Base-by-base conservation (phyloP, 2,329 filamentous ascomycete genomes). In the Helicocarpus griseus region DNA sequence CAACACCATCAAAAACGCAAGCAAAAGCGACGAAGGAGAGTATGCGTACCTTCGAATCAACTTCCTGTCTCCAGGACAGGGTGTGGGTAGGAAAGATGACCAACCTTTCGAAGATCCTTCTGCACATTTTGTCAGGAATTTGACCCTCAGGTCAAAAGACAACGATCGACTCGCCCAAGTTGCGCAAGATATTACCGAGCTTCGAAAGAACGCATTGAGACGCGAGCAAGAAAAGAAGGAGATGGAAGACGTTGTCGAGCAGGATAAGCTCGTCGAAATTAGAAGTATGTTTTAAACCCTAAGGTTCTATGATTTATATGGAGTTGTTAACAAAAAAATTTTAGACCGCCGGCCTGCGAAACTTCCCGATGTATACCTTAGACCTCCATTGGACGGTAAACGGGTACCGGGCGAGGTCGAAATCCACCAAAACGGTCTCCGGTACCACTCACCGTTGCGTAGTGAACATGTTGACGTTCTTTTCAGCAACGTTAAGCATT, bases 151-250 rank as follows among this genome's bases (percentile, higher is more conserved):
- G 51, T 97, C 93, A 19, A 86, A 87, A 56, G 88, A 97, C 65
- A 85, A 89, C 53, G 82, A 89, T 55, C 83, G 91, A 56, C 89
- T 98, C 66, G 85, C 88, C 53, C 88, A 94, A 62, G 93, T 98
- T 59, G 86, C 89, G 11, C 86, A 86, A 55, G 87, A 95, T 64
- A 97, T 98, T 61, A 91, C 89, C 9, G 93, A 96, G 64, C 85
- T 98, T 76, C 95, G 96, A 75, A 95, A 93, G 66, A 88, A 91
- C 60, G 83, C 87, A 4, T 81, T 88, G 39, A 90, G 95, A 70
- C 87, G 89, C 61, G 93, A 98, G 69, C 90, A 96, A 63, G 91
- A 96, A 71, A 96, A 97, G 81, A 98, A 98, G 74, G 91, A 98
- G 61, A 86, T 98, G 86, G 93, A 98, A 67, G 93, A 98, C 69